Base-by-base conservation (phyloP, 192 early-diverging fungal genomes). In the Gaertneriomyces sp. region DNA sequence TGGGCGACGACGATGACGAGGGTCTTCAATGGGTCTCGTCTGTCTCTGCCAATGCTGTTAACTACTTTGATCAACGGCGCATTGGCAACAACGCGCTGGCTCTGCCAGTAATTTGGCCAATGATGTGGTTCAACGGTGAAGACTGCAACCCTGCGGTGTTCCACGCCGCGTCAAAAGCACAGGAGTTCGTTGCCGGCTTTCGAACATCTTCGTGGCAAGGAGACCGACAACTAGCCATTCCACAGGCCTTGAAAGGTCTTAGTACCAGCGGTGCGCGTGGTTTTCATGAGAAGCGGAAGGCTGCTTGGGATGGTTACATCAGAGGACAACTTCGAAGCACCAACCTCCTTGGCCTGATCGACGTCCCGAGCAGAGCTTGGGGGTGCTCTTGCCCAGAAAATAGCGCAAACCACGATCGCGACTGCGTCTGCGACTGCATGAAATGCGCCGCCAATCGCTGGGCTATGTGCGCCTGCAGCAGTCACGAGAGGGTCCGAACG, bases 41-140 rank as follows among this genome's bases (percentile, higher is more conserved):
- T 12, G 12, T 55, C 2, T 25, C 10, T 17, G 54, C 3, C 10
- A 33, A 55, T 25, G 17, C 16, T n/a, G 12, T 12, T 17, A 12
- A 1, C 16, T 49, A n/a, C 47, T 17, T 49, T 12, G 47, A 49
- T 49, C 47, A 49, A 17, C 47, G 12, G 2, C 12, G 12, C 47
- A 55, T 55, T 14, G 54, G 54, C 20, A 25, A 33, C 25, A 12
- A 55, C 20, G 54, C 54, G 54, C 20, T 55, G 16, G 54, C 54
- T 17, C 25, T 17, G 12, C 54, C 54, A 33, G 25, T 55, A 14
- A 25, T 55, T 1, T 55, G 54, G 54, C 54, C 54, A 14, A 55
- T 55, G 54, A 11, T 25, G n/a, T 55, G 54, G 54, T 55, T 55
- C 54, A 25, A 17, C 1, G 16, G 10, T 11, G 54, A 55, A 11